Evolutionary conservation across 2,329 filamentous ascomycete species (phyloP).

Genomic region (Penicillium sp.): DNA sequence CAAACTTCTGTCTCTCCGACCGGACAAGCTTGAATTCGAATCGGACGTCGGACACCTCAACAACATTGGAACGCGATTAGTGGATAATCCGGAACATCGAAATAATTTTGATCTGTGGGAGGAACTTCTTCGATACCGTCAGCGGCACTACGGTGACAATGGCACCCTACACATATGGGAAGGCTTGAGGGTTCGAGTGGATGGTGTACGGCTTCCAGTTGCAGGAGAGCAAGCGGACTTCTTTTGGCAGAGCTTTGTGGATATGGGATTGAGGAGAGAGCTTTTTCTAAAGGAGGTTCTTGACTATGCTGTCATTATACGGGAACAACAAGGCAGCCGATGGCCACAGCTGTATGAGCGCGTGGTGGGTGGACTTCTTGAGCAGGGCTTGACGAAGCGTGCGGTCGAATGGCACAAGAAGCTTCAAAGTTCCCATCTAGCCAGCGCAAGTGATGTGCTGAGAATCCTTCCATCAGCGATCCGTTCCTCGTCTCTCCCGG

Average conservation of each 20-base stretch:
- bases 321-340: conserved; percentile 38
- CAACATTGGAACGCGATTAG: conserved; percentile 37
- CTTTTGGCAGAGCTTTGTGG: conserved; percentile 44
- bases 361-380: conserved; percentile 39
- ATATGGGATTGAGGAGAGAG: conserved; percentile 35
- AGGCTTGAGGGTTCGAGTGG: conserved; percentile 33
- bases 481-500: conserved; percentile 17
- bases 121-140: conserved; percentile 44
- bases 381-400: conserved; percentile 28
- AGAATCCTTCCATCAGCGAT: conserved; percentile 30
- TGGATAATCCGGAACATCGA: conserved; percentile 34
- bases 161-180: conserved; percentile 45
- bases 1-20: conserved; percentile 27
- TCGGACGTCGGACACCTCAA: conserved; percentile 41
- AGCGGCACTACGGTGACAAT: conserved; percentile 43
- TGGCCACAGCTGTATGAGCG: conserved; percentile 39
- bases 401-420: conserved; percentile 39
- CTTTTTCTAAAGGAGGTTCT: conserved; percentile 34
- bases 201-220: conserved; percentile 36
- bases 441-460: conserved; percentile 29
- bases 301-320: conserved; percentile 42
- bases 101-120: conserved; percentile 46
- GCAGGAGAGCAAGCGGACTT: conserved; percentile 37
- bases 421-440: conserved; percentile 36
- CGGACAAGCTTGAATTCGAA: conserved; percentile 41